Evolutionary conservation across 2,329 filamentous ascomycete genomes (phyloP).

Genomic region (Emericellopsis cladophorae): DNA sequence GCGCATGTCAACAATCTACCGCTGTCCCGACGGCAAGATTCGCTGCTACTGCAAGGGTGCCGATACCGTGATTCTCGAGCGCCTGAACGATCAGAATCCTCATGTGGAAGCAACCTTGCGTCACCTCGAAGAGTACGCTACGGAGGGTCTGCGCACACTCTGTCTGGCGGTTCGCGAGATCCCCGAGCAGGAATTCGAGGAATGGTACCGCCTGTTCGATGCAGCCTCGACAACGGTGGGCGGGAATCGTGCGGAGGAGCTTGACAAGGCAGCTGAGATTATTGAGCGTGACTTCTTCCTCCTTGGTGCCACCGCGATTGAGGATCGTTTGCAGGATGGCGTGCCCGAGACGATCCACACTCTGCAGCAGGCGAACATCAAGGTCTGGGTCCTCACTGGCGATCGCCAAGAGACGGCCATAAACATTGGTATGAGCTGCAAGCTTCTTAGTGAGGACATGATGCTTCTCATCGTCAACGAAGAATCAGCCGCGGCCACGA

Average conservation of each 20-base stretch:
- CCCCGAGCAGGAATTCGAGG: conserved; percentile 74
- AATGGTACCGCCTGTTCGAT: conserved; percentile 81
- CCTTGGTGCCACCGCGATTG: conserved; percentile 90
- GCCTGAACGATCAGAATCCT: conserved; percentile 70
- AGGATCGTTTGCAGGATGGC: conserved; percentile 92
- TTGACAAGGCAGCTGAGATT: conserved; percentile 93
- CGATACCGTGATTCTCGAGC: conserved; percentile 93
- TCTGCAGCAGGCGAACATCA: conserved; percentile 91
- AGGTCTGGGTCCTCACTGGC: conserved; percentile 95
- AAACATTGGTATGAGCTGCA: conserved; percentile 99
- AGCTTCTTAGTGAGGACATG: conserved; percentile 97
- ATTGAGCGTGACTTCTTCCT: conserved; percentile 88
- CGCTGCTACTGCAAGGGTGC: conserved; percentile 92
- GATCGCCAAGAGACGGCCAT: conserved; percentile 98
- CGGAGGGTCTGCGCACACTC: conserved; percentile 85
- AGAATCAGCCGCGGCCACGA: conserved; percentile 63
- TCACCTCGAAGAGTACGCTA: conserved; percentile 97
- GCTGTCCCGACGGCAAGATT: conserved; percentile 91
- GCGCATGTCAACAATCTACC: conserved; percentile 94
- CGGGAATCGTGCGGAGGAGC: conserved; percentile 83
- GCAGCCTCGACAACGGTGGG: conserved; percentile 80
- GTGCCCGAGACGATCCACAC: conserved; percentile 98
- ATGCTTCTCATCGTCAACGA: conserved; percentile 94
- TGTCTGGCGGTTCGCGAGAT: conserved; percentile 92
- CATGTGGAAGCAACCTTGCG: conserved; percentile 82